A percentile compares a stretch with the other conserved stretches of the same genome.
These are phyloP conservation scores for Schrenkiella parvula DNA, from an alignment of 345 rosid species.

Conservation along the genomic window DNA sequence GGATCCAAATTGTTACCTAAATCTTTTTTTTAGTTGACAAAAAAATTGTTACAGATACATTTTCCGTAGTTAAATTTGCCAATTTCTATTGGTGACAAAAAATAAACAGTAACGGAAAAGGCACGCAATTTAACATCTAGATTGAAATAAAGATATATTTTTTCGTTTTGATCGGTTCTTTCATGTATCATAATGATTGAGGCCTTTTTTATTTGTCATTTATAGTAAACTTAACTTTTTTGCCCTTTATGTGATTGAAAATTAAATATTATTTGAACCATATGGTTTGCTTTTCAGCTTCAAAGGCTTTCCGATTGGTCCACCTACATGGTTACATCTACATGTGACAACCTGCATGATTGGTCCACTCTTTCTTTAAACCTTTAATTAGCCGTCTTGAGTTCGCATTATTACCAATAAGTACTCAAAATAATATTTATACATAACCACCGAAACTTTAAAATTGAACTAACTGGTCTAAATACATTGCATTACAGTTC, in stretches of 20 bases:
- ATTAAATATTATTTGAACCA: constrained; percentile 13
- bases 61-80: not conserved
- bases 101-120: no score
- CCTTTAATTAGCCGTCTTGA: constrained; percentile 20
- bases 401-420: constrained; percentile 25
- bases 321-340: constrained; percentile 30
- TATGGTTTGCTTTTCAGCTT: constrained; percentile 13
- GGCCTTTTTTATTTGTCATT: not conserved
- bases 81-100: not conserved
- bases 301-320: constrained; percentile 32
- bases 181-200: constrained; percentile 2
- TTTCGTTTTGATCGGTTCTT: not conserved
- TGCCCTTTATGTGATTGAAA: constrained; percentile 22
- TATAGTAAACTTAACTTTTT: constrained; percentile 10
- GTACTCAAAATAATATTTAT: not conserved
- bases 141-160: no score
- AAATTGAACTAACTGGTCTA: constrained; percentile 2
- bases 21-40: no score
- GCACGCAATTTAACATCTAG: no score
- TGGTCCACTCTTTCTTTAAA: constrained; percentile 23
- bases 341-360: constrained; percentile 34
- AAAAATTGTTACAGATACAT: no score
- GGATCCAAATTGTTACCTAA: not conserved
- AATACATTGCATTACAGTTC: constrained; percentile 29
- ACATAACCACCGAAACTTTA: constrained; percentile 9